Evolutionary conservation across 169 alveolate genomes (phyloP).

Genomic region (Besnoitia besnoiti): DNA sequence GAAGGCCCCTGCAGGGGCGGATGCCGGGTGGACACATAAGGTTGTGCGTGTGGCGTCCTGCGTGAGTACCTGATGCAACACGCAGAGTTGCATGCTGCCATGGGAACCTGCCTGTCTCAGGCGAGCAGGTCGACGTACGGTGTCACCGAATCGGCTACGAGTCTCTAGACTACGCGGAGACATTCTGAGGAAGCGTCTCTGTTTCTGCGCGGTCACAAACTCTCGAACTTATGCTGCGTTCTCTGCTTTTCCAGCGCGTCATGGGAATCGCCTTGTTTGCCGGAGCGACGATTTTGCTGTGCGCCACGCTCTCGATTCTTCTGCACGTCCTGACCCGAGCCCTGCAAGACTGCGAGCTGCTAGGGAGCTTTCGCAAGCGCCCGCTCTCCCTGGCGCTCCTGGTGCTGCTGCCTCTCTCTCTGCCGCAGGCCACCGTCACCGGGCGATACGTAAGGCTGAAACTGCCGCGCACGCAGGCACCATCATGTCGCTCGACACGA

Average conservation of each 20-base stretch:
- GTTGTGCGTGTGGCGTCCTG: no score
- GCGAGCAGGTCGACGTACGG: no score
- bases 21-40: no score
- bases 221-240: no score
- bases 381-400: background rate
- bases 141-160: no score
- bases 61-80: no score
- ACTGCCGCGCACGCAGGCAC: background rate
- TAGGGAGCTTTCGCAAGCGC: background rate
- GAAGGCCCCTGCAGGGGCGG: no score
- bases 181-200: no score
- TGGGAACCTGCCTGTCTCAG: no score
- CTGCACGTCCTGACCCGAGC: background rate
- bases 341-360: background rate
- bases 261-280: background rate
- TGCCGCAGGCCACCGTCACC: background rate
- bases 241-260: background rate
- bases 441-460: slow-evolving; percentile 13
- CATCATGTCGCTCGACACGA: background rate
- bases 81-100: no score
- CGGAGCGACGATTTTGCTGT: background rate
- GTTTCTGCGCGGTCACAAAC: no score
- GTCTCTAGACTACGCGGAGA: no score
- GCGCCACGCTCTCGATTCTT: slow-evolving; percentile 5
- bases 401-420: background rate